Evolutionary conservation across 441 rosid genomes (phyloP).

Genomic region (Melianthus villosus): DNA sequence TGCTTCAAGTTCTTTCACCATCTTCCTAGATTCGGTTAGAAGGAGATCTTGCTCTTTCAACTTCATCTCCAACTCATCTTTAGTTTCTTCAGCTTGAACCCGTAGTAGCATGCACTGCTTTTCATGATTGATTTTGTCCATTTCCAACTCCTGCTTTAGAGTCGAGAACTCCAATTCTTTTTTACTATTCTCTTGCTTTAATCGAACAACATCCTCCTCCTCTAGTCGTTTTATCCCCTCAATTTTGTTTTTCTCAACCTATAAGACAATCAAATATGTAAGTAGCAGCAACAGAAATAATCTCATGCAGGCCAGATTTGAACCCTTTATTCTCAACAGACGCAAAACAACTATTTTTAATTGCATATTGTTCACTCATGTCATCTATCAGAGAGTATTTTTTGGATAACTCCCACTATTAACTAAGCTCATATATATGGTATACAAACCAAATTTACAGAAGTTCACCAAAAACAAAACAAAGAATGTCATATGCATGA

Average conservation of each 20-base stretch:
- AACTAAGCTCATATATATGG: no score
- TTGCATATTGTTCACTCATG: no score
- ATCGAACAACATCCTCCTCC: constrained; percentile 34
- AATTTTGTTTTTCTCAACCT: constrained; percentile 56
- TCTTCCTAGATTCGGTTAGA: constrained; percentile 36
- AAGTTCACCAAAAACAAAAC: no score
- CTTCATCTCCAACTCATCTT: constrained; percentile 35
- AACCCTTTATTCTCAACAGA: no score
- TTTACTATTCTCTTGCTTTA: constrained; percentile 42
- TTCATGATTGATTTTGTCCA: constrained; percentile 31
- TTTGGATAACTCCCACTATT: no score
- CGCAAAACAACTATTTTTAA: no score
- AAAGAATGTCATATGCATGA: no score
- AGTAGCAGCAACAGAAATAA: no score
- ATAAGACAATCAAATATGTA: no score
- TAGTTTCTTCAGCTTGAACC: constrained; percentile 29
- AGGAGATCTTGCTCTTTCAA: constrained; percentile 40
- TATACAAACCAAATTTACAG: no score
- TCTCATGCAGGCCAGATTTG: no score
- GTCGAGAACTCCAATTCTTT: constrained; percentile 37
- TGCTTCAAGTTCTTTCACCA: constrained; percentile 55
- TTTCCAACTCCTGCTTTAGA: constrained; percentile 46
- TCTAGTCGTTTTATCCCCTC: constrained; percentile 58
- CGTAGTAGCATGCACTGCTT: constrained; percentile 38
- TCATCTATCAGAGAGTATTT: no score